A percentile compares a stretch with the other conserved stretches of the same genome.
phyloP scores from a whole-genome alignment of 805 yeast species.

The Saccharomycopsis capsularis region DNA sequence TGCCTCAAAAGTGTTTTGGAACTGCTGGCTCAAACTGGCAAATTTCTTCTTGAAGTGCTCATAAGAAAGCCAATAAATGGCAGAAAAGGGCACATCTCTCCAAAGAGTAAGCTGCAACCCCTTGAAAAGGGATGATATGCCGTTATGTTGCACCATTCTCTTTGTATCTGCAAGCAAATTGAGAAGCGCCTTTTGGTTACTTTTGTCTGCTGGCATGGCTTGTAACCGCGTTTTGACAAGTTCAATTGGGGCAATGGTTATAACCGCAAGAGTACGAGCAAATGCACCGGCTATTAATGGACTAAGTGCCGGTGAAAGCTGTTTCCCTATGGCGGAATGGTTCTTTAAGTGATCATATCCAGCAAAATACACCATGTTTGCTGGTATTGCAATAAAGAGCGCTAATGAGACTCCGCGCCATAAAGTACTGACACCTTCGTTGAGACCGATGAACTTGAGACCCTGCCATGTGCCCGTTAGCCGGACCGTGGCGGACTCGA shows the following conservation, averaged over 20 bases:
- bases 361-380: conserved; percentile 88
- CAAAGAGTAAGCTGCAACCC: conserved; percentile 86
- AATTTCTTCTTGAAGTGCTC: conserved; percentile 42
- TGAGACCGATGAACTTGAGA: conserved; percentile 50
- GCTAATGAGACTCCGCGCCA: conserved; percentile 89
- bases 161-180: conserved; percentile 49
- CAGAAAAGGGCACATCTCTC: conserved; percentile 97
- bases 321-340: conserved; percentile 23
- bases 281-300: conserved; percentile 81
- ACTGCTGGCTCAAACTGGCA: conserved; percentile 6
- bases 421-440: conserved; percentile 70
- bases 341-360: conserved; percentile 87
- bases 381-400: conserved; percentile 81
- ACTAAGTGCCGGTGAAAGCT: conserved; percentile 33
- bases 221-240: conserved; percentile 82
- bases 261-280: conserved; percentile 79
- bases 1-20: background rate
- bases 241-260: conserved; percentile 82
- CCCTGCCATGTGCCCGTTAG: conserved; percentile 73
- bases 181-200: conserved; percentile 22
- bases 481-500: conserved; percentile 26
- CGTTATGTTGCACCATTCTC: conserved; percentile 45
- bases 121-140: conserved; percentile 62
- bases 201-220: conserved; percentile 59
- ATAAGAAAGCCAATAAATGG: conserved; percentile 87